phyloP scores from a whole-genome alignment of 1,139 yeast genomes.

The Geotrichum restrictum region DNA sequence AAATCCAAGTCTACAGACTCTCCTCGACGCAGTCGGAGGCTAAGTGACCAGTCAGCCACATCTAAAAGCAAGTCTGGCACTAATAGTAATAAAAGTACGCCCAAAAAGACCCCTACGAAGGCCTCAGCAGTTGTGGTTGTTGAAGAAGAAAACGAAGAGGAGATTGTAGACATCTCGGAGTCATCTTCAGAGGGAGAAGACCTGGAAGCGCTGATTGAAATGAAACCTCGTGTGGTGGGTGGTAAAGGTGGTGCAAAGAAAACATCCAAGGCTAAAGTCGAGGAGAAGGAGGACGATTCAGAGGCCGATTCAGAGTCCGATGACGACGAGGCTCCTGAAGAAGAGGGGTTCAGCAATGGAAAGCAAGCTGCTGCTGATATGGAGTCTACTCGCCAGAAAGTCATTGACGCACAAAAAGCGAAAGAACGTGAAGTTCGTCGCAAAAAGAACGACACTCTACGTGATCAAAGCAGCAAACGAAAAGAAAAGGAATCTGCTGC shows the following conservation, averaged over 20 bases:
- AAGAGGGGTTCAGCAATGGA: slow-evolving; percentile 9
- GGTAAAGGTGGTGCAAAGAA: not conserved
- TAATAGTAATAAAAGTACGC: not conserved
- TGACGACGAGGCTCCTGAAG: slow-evolving; percentile 20
- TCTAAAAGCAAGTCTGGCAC: not conserved
- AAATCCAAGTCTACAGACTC: not conserved
- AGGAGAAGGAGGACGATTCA: not conserved
- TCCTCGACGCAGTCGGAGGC: slow-evolving; percentile 7
- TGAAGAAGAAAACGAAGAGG: not conserved
- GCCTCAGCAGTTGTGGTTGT: not conserved
- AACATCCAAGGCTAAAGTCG: no score
- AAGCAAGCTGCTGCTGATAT: slow-evolving; percentile 7
- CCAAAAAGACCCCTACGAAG: not conserved
- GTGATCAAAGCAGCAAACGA: slow-evolving; percentile 5
- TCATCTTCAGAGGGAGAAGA: slow-evolving; percentile 1
- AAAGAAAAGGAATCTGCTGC: not conserved
- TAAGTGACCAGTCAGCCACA: slow-evolving; percentile 1
- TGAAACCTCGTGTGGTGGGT: not conserved
- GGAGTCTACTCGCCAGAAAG: slow-evolving; percentile 1
- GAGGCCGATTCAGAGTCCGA: not conserved
- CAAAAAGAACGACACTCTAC: slow-evolving; percentile 1
- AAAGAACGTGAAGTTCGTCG: slow-evolving; percentile 9
- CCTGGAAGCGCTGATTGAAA: not conserved
- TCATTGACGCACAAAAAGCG: slow-evolving; percentile 5
- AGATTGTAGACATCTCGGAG: slow-evolving; percentile 5